Evolutionary conservation across 2,329 filamentous ascomycete species (phyloP), one percentile per base, ranked within the genome.

Genomic region (Nigrograna mackinnonii): DNA sequence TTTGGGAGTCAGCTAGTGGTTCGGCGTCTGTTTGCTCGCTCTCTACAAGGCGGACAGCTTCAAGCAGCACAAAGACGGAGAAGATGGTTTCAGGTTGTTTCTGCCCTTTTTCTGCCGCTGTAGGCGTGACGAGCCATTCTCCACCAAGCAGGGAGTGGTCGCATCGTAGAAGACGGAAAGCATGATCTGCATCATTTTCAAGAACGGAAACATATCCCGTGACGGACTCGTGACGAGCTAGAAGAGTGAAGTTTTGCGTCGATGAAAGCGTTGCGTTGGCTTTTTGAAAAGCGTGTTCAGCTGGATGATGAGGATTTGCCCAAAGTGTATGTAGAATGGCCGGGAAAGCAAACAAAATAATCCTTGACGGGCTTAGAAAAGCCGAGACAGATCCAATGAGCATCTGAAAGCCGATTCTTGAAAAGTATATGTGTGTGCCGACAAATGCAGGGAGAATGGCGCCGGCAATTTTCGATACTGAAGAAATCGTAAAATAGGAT

Each of bases 131-230:
- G 11, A 86, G 79, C 92, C 92, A 99, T 69, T 96, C 88, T 24
- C 94, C 94, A 30, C 94, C 94, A 1, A 99, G 79, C 22, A 99
- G 77, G 59, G 91, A 96, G 67, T 99, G 94, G 59, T 97, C 94
- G 66, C 91, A 96, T 46, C 94, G 83, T 78, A 99, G 82, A 13
- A 91, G 83, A 2, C 91, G 82, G 69, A 89, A 96, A 1, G 84
- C 80, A 28, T 82, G 76, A 4, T 84, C 70, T 5, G 50, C 53
- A 6, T 78, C 63, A 62, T 84, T 94, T 53, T 99, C 89, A 19
- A 96, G 66, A 1, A 99, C 89, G 0, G 92, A 96, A 32, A 99
- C 77, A 62, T 99, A 97, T 5, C 94, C 94, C 0, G 94, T 97
- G 36, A 87, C 69, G 0, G 91, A 96, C 68, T 97, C 94, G 52